Evolutionary conservation across 140 eudicot species (phyloP).

Genomic region (Bidens hawaiensis): DNA sequence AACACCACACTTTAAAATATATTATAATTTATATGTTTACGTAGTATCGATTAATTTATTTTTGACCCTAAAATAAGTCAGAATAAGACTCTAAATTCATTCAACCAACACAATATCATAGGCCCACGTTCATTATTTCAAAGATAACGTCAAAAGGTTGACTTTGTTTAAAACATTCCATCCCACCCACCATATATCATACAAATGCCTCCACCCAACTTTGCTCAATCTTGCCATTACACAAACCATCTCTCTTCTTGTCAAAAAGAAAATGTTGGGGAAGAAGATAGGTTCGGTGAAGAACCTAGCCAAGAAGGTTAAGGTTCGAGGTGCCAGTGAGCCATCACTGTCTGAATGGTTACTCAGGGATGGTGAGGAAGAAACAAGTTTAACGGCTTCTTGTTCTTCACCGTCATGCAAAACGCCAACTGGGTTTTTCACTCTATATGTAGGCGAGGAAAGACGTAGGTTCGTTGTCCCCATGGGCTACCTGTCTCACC

Average conservation of each 20-base stretch:
- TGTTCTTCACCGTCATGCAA: slow-evolving; percentile 23
- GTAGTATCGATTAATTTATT: background rate
- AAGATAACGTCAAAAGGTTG: slow-evolving; percentile 17
- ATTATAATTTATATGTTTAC: slow-evolving; percentile 1
- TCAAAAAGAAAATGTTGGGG: slow-evolving; percentile 47
- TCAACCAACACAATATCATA: slow-evolving; percentile 10
- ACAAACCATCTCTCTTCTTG: slow-evolving; percentile 12
- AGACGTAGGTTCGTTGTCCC: slow-evolving; percentile 68
- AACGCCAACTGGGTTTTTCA: slow-evolving; percentile 59
- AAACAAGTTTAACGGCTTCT: background rate
- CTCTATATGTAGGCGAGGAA: slow-evolving; percentile 65
- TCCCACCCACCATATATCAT: slow-evolving; percentile 8
- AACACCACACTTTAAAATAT: background rate
- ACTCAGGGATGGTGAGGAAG: slow-evolving; percentile 24
- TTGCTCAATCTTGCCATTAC: slow-evolving; percentile 13
- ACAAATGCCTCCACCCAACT: slow-evolving; percentile 9
- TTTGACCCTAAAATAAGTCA: background rate
- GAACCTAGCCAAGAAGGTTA: slow-evolving; percentile 62
- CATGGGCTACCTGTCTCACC: slow-evolving; percentile 66
- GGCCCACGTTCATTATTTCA: slow-evolving; percentile 21
- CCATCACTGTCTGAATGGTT: slow-evolving; percentile 30
- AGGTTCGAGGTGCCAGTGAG: slow-evolving; percentile 22
- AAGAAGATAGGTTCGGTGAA: slow-evolving; percentile 60
- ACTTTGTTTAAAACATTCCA: slow-evolving; percentile 16
- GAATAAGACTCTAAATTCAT: slow-evolving; percentile 9